These are phyloP conservation scores for Talaromyces stipitatus DNA, from an alignment of 495 filamentous ascomycete genomes.

Conservation along the genomic window DNA sequence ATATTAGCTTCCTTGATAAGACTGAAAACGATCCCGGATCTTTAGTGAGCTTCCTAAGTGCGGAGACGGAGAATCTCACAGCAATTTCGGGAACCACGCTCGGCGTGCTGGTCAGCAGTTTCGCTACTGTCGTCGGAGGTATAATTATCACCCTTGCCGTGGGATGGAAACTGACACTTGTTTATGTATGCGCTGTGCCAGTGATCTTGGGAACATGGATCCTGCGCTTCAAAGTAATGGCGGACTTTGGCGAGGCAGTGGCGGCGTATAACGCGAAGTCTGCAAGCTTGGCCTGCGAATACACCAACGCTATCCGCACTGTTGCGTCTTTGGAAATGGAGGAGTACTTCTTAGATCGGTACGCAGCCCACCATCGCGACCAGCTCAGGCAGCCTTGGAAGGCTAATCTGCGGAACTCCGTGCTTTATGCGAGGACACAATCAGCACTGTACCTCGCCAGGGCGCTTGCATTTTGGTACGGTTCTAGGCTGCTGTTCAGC, in stretches of 20 bases:
- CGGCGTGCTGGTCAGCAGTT: constrained; percentile 19
- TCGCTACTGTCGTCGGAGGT: constrained; percentile 16
- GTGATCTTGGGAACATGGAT: constrained; percentile 44
- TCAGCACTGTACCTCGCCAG: background rate
- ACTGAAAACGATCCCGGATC: constrained; percentile 11
- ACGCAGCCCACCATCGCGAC: too few relatives aligned
- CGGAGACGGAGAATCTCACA: constrained; percentile 48
- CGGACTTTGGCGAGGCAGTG: too few relatives aligned
- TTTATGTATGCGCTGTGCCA: constrained; percentile 44
- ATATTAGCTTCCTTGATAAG: constrained; percentile 14
- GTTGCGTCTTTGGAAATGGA: background rate
- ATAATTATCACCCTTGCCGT: constrained; percentile 42
- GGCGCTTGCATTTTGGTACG: background rate
- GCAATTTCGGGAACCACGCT: constrained; percentile 30
- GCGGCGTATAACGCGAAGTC: background rate
- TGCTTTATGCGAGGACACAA: background rate
- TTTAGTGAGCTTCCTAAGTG: constrained; percentile 17
- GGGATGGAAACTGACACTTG: constrained; percentile 54
- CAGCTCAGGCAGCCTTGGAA: too few relatives aligned
- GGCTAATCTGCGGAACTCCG: too few relatives aligned
- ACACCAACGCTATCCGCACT: background rate
- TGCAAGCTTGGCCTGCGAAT: background rate
- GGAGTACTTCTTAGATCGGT: too few relatives aligned
- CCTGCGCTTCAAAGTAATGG: constrained; percentile 36
- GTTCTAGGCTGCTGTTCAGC: background rate